Base-by-base conservation (phyloP, 1,284 basidiomycete species). In the Moesziomyces antarcticus region DNA sequence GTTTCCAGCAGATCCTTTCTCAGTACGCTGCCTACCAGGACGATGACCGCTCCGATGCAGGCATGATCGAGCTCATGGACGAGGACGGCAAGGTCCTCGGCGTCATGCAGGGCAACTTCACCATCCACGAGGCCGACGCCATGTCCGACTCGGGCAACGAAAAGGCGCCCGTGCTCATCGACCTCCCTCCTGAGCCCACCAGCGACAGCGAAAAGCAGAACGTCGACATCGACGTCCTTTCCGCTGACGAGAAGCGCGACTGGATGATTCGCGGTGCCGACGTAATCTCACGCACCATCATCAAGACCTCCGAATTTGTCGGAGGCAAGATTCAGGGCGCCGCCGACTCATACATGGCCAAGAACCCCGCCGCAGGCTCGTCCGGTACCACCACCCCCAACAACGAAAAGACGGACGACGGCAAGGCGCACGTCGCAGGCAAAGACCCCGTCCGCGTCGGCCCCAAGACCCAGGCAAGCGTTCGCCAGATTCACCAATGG, bases 301-400 rank as follows among this genome's bases (percentile, higher is more conserved):
- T 84, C 47, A 69, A 80, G 21, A 79, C 82, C 0, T 77, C 79
- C 18, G 63, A 75, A 3, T 68, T 75, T 18, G 51, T 84, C 16
- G 66, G 77, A 4, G 47, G 50, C 45, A 66, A 72, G 42, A 66
- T 84, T 14, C 74, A 74, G 21, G 59, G 56, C 16, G 69, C 75
- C 7, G 81, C 79, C 1, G 73, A 76, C n/a, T 56, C 59, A 11
- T 82, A 79, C 54, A 62, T 70, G 35, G 30, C 70, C 52, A 73
- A 64, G 43, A 37, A 46, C 20, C 55, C 66, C 21, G 56, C 60
- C 16, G 61, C 66, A 33, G 67, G 64, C 40, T 70, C 74, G 2
- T 56, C 59, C 1, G 57, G 62, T 11, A 50, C 54, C 16, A 27
- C 50, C 18, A 64, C 63, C 1, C 63, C 63, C 35, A 48, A 22